Percentiles rank a stretch among this genome's conserved stretches.
These are phyloP conservation scores for Fusarium denticulatum DNA, from an alignment of 2,329 filamentous ascomycete genomes.

Conservation along the genomic window DNA sequence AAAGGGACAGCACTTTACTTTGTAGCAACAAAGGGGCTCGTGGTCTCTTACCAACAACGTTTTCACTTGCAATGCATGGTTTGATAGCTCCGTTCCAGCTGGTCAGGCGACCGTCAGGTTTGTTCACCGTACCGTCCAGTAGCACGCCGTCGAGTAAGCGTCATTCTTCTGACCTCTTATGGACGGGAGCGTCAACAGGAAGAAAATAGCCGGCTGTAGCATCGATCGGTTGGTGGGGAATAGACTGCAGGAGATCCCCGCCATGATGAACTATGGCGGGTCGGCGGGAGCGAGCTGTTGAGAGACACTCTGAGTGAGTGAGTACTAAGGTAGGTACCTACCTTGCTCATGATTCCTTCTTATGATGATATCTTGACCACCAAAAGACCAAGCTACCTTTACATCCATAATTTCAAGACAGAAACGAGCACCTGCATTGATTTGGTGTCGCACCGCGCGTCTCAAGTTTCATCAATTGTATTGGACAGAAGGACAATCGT, in stretches of 20 bases:
- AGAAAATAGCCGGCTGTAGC: constrained; percentile 17
- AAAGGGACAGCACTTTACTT: background rate
- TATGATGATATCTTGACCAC: background rate
- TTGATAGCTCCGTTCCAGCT: constrained; percentile 20
- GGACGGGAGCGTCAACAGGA: constrained; percentile 29
- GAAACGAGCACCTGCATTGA: constrained; percentile 6
- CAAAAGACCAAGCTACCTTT: background rate
- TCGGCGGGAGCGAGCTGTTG: constrained; percentile 15
- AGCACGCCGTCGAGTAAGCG: constrained; percentile 44
- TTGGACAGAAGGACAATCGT: background rate
- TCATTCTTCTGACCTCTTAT: constrained; percentile 42
- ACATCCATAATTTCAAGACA: background rate
- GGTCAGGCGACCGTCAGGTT: constrained; percentile 32
- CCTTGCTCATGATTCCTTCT: background rate
- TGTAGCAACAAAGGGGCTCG: background rate
- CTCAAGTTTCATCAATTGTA: constrained; percentile 14
- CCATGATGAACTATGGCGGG: constrained; percentile 32
- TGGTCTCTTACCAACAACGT: background rate
- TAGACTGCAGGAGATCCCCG: constrained; percentile 34
- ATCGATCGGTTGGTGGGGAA: constrained; percentile 42
- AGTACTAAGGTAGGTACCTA: background rate
- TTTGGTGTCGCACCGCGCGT: constrained; percentile 2
- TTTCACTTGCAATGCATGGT: constrained; percentile 24
- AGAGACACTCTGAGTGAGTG: background rate
- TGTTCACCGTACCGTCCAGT: constrained; percentile 37